These are phyloP conservation scores for Elaeis oleifera DNA, from an alignment of 202 grass and related monocot species.

Conservation along the genomic window DNA sequence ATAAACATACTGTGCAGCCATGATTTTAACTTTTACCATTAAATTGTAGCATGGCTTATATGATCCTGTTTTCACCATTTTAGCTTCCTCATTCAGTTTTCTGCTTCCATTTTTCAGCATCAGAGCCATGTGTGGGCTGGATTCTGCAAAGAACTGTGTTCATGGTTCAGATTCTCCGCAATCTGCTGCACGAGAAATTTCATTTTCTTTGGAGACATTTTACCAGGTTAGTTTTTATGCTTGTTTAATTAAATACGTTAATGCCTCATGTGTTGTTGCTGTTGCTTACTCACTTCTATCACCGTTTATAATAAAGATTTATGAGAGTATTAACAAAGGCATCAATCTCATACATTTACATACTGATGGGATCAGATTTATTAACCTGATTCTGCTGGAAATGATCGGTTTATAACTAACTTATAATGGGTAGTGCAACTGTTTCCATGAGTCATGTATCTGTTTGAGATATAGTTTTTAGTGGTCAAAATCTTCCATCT, in stretches of 20 bases:
- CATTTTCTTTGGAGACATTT: constrained; percentile 64
- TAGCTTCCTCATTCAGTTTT: background rate
- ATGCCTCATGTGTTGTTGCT: background rate
- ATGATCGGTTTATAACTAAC: no score
- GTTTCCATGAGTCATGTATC: no score
- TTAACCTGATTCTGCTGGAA: no score
- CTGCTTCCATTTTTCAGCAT: constrained; percentile 43
- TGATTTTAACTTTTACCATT: no score
- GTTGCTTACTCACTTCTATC: background rate
- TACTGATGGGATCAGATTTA: no score
- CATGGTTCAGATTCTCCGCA: constrained; percentile 82
- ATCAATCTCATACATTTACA: no score
- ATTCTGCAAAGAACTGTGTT: constrained; percentile 74
- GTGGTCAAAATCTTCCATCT: no score
- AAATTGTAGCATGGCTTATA: background rate
- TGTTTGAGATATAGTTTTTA: no score
- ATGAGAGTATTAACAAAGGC: no score
- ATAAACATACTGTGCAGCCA: no score
- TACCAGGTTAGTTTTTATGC: constrained; percentile 39
- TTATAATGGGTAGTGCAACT: no score
- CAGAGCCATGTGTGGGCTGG: constrained; percentile 75
- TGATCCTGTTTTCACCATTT: background rate
- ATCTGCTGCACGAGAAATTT: constrained; percentile 75
- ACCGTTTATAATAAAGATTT: no score
- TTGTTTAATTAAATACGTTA: constrained; percentile 9